phyloP scores from a whole-genome alignment of 1,284 basidiomycete genomes.

The Leccinum griseonigrum region DNA sequence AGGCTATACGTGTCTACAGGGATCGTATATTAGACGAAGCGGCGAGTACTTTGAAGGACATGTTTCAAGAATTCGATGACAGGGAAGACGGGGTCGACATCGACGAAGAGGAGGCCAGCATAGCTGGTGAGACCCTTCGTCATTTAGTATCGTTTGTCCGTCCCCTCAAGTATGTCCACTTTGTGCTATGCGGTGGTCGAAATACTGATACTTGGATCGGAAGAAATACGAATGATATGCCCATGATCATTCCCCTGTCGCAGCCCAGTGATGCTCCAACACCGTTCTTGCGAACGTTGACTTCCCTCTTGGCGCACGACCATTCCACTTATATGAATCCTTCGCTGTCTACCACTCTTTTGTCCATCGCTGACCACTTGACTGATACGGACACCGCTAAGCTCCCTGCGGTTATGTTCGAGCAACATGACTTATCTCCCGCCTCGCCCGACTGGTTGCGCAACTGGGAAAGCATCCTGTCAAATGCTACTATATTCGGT shows the following conservation, averaged over 20 bases:
- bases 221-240: conserved; percentile 54
- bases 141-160: conserved; percentile 56
- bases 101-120: conserved; percentile 63
- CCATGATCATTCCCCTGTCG: conserved; percentile 52
- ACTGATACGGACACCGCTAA: conserved; percentile 60
- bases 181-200: not conserved
- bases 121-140: conserved; percentile 58
- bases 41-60: conserved; percentile 64
- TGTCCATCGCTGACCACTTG: conserved; percentile 61
- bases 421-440: conserved; percentile 64
- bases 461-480: conserved; percentile 59
- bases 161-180: conserved; percentile 47
- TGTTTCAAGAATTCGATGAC: conserved; percentile 67
- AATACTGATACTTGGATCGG: conserved; percentile 7
- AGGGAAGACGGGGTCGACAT: conserved; percentile 57
- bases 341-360: conserved; percentile 57
- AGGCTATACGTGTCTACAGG: conserved; percentile 27
- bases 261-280: conserved; percentile 51
- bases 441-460: conserved; percentile 65
- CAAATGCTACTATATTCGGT: conserved; percentile 48
- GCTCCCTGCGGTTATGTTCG: conserved; percentile 56
- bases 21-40: conserved; percentile 68
- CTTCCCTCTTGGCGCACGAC: conserved; percentile 59
- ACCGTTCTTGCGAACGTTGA: conserved; percentile 55
- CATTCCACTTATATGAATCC: conserved; percentile 55